Conservation (phyloP, 163 green algal genomes). For the Chlorella variabilis region DNA sequence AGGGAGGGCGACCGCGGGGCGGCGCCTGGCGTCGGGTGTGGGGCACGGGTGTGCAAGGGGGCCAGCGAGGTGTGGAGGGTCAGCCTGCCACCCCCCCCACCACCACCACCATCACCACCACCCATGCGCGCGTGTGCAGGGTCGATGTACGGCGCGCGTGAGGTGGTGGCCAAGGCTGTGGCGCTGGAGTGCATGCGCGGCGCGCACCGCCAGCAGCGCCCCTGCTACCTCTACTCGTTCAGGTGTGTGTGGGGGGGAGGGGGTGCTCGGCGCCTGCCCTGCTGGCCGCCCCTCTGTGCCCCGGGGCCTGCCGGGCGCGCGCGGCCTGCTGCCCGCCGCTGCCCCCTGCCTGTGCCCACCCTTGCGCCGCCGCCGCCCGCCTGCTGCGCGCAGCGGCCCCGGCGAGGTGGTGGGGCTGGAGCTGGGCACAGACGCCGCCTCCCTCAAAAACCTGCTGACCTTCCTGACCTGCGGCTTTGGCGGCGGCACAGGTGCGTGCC, state of each 20-base stretch:
- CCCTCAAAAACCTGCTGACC: constrained; percentile 73
- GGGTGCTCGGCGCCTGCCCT: neutral
- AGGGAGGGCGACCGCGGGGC: no score
- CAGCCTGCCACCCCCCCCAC: no score
- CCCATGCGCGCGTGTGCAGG: neutral
- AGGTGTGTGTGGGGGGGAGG: no score
- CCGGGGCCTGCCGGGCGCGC: no score
- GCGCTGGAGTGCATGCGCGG: constrained; percentile 90
- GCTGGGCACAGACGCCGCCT: constrained; percentile 65
- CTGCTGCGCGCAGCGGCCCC: constrained; percentile 47
- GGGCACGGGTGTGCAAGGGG: no score
- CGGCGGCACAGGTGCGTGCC: constrained; percentile 73
- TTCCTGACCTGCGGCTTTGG: constrained; percentile 85
- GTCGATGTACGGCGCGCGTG: constrained; percentile 57
- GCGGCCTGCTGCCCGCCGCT: neutral
- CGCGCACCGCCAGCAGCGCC: constrained; percentile 75
- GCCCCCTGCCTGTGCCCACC: neutral
- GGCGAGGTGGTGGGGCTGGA: constrained; percentile 89
- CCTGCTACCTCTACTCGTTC: constrained; percentile 93
- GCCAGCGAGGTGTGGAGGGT: no score
- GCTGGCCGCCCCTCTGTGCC: no score
- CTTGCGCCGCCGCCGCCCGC: neutral
- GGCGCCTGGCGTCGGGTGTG: no score
- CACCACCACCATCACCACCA: no score
- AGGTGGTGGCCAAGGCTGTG: constrained; percentile 92